phyloP scores from a whole-genome alignment of 2,329 filamentous ascomycete genomes.

The Rhexocercosporidium sp. region DNA sequence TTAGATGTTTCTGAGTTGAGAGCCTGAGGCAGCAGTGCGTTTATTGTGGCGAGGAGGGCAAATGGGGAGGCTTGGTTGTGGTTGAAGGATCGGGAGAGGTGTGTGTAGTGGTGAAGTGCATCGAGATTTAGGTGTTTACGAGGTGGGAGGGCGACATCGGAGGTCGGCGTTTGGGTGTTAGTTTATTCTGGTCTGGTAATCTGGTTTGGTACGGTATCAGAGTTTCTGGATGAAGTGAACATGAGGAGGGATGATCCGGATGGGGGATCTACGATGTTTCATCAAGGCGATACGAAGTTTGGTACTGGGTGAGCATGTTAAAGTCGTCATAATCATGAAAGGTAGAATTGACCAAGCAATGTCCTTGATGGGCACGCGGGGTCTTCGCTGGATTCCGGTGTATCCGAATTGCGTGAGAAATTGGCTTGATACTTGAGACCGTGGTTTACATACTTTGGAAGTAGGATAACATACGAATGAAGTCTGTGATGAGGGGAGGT shows the following conservation, averaged over 20 bases:
- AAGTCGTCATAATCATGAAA: conserved; percentile 13
- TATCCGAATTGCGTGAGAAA: not conserved
- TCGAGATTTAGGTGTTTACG: not conserved
- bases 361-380: conserved; percentile 14
- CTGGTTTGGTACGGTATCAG: not conserved
- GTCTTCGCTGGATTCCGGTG: conserved; percentile 21
- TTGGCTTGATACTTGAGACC: not conserved
- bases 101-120: not conserved
- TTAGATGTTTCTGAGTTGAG: conserved; percentile 21
- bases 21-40: conserved; percentile 18
- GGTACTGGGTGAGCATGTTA: not conserved
- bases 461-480: not conserved
- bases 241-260: not conserved
- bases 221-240: conserved; percentile 4
- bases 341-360: conserved; percentile 11
- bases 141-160: not conserved
- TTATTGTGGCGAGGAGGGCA: not conserved
- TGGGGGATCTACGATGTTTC: conserved; percentile 13
- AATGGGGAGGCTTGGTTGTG: not conserved
- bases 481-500: not conserved
- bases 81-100: not conserved
- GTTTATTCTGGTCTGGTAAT: not conserved
- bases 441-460: not conserved
- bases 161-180: not conserved
- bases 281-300: conserved; percentile 9